Conservation (phyloP, 306 rosid species). For the Coriaria nepalensis region DNA sequence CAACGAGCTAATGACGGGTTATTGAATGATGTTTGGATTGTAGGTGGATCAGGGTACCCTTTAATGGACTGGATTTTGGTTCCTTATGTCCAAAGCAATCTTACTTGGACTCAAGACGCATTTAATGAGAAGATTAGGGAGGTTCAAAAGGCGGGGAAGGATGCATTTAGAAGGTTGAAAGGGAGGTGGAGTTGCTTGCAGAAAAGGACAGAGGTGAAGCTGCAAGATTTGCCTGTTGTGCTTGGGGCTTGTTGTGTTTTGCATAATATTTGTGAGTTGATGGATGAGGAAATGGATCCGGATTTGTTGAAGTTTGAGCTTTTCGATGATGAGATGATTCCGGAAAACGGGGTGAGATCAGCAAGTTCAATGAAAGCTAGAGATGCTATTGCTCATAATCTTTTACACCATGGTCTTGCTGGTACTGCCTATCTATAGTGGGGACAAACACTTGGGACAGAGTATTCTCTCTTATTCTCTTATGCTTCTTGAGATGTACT, state of each 20-base stretch:
- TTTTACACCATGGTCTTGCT: conserved; percentile 89
- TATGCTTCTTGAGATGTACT: not conserved
- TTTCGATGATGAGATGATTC: conserved; percentile 69
- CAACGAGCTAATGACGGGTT: conserved; percentile 67
- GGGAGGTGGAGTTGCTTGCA: conserved; percentile 89
- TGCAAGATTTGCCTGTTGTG: conserved; percentile 75
- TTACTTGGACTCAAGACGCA: conserved; percentile 89
- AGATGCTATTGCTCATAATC: conserved; percentile 88
- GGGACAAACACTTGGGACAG: not conserved
- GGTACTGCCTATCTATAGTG: conserved; percentile 64
- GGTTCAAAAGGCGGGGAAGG: conserved; percentile 50
- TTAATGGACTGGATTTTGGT: conserved; percentile 88
- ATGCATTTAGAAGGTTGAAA: conserved; percentile 66
- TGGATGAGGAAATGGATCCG: conserved; percentile 52
- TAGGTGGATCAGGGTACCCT: conserved; percentile 62
- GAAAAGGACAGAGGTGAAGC: conserved; percentile 78
- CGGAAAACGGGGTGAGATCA: conserved; percentile 51
- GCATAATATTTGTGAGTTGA: conserved; percentile 81
- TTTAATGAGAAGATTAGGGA: conserved; percentile 88
- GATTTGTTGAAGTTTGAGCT: conserved; percentile 31
- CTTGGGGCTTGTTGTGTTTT: conserved; percentile 94
- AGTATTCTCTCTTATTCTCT: not conserved
- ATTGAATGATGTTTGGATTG: conserved; percentile 63
- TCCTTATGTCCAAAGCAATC: conserved; percentile 64
- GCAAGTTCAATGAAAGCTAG: conserved; percentile 50